Evolutionary conservation across 2,329 filamentous ascomycete genomes (phyloP).

Genomic region (Aureobasidium sp.): DNA sequence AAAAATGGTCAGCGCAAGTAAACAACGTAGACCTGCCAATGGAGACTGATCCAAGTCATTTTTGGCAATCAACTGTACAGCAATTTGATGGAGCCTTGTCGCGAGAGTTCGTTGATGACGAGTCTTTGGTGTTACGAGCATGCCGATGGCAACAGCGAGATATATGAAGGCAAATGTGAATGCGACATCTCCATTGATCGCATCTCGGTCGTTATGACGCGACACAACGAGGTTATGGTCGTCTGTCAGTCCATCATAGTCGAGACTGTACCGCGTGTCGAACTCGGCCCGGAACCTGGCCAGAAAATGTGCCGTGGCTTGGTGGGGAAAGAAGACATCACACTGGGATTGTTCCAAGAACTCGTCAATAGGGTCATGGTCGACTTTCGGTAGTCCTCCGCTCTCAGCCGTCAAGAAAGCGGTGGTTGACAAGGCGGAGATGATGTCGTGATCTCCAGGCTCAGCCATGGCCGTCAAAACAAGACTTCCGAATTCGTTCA

Average conservation of each 20-base stretch:
- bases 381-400: neutral
- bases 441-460: slow-evolving; percentile 1
- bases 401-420: neutral
- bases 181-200: neutral
- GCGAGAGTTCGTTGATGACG: neutral
- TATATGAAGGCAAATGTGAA: neutral
- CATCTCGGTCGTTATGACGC: neutral
- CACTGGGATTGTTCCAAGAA: neutral
- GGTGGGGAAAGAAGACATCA: neutral
- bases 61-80: neutral
- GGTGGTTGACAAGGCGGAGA: neutral
- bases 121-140: neutral
- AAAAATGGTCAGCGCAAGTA: neutral
- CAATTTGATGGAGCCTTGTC: neutral
- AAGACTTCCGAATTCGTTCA: slow-evolving; percentile 1
- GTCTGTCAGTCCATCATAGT: neutral
- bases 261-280: neutral
- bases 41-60: neutral
- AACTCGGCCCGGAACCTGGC: neutral
- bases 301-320: slow-evolving; percentile 2
- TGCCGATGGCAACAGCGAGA: slow-evolving; percentile 2
- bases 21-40: neutral
- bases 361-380: neutral
- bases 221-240: neutral
- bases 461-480: slow-evolving; percentile 3